phyloP scores from a whole-genome alignment of 2,329 filamentous ascomycete species.

The Colletotrichum eremochloae region DNA sequence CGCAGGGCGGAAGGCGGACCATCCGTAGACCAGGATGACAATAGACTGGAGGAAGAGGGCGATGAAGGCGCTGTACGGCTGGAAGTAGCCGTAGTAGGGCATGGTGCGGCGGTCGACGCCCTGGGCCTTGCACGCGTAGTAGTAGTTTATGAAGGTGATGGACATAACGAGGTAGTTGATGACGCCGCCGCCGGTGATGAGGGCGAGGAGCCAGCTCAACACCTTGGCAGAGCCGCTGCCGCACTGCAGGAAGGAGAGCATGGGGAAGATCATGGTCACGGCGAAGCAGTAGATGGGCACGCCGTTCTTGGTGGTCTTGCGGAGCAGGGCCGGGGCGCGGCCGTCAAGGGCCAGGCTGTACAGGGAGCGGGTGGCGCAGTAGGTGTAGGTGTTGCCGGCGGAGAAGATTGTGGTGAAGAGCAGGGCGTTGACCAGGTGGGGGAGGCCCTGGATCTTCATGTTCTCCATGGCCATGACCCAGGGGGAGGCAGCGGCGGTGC shows the following conservation, averaged over 20 bases:
- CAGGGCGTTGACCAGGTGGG: conserved; percentile 74
- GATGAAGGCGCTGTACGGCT: conserved; percentile 71
- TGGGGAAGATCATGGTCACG: conserved; percentile 30
- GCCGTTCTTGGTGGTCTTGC: conserved; percentile 54
- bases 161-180: conserved; percentile 42
- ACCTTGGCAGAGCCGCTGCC: conserved; percentile 70
- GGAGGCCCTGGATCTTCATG: conserved; percentile 71
- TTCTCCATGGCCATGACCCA: conserved; percentile 76
- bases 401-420: conserved; percentile 71
- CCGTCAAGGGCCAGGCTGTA: conserved; percentile 67
- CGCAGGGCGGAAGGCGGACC: conserved; percentile 70
- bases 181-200: conserved; percentile 64
- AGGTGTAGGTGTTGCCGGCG: conserved; percentile 69
- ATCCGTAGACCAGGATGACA: conserved; percentile 74
- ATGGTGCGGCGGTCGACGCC: conserved; percentile 68
- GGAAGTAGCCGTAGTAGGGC: conserved; percentile 76
- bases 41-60: conserved; percentile 69
- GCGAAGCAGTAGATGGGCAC: conserved; percentile 43
- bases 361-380: conserved; percentile 68
- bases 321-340: conserved; percentile 59
- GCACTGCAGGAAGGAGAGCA: conserved; percentile 41
- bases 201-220: conserved; percentile 76
- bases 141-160: conserved; percentile 75
- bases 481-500: conserved; percentile 59
- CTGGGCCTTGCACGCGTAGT: conserved; percentile 67